A percentile compares a stretch with the other conserved stretches of the same genome.
Evolutionary conservation across 495 filamentous ascomycete genomes (phyloP).

Genomic region (Penicillium coffeae): DNA sequence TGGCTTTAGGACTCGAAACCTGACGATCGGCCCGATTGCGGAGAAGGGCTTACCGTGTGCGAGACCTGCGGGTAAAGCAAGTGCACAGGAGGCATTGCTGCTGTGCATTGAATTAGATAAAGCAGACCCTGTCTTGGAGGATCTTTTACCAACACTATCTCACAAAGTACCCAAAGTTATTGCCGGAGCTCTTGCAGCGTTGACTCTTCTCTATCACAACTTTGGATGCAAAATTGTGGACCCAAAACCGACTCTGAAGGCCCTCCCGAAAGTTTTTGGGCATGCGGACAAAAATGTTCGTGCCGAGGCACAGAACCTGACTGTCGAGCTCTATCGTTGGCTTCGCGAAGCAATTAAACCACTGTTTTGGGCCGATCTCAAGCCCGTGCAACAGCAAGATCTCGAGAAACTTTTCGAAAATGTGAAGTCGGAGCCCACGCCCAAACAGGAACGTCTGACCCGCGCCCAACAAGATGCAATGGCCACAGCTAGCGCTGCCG

Average conservation of each 20-base stretch:
- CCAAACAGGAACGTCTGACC: constrained; percentile 89
- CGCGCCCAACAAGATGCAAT: constrained; percentile 82
- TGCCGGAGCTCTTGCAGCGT: constrained; percentile 72
- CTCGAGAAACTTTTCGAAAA: constrained; percentile 91
- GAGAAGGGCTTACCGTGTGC: constrained; percentile 91
- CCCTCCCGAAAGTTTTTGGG: constrained; percentile 84
- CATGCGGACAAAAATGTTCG: constrained; percentile 99
- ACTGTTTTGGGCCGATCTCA: constrained; percentile 93
- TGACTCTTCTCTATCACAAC: constrained; percentile 82
- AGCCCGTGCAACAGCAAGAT: constrained; percentile 92
- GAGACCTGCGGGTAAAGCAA: constrained; percentile 81
- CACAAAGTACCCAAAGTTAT: constrained; percentile 95
- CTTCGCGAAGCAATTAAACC: constrained; percentile 97
- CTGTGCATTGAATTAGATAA: constrained; percentile 89
- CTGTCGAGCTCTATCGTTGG: constrained; percentile 96
- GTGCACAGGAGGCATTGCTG: constrained; percentile 79
- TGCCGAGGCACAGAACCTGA: constrained; percentile 85
- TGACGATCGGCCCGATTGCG: constrained; percentile 70
- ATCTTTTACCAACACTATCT: constrained; percentile 76
- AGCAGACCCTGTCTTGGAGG: constrained; percentile 81
- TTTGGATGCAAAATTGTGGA: constrained; percentile 96
- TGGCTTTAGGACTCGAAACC: constrained; percentile 62
- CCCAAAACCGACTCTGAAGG: constrained; percentile 91
- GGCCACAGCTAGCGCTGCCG: constrained; percentile 59
- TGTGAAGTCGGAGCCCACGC: constrained; percentile 78